These are phyloP conservation scores for Grosmannia penicillata DNA, from an alignment of 2,329 filamentous ascomycete species.

Conservation along the genomic window DNA sequence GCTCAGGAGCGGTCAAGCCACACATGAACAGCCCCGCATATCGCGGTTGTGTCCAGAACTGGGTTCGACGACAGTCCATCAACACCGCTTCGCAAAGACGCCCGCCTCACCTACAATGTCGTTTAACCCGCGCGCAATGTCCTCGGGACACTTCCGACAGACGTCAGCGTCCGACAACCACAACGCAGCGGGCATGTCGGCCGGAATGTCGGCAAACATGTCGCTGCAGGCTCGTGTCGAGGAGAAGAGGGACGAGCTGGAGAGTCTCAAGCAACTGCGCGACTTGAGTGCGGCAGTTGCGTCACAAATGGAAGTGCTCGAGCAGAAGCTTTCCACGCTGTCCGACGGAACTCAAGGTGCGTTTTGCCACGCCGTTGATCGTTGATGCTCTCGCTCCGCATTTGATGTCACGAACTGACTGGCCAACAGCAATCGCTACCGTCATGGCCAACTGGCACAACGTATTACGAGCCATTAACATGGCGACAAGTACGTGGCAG, in stretches of 20 bases:
- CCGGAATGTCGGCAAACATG: slow-evolving; percentile 32
- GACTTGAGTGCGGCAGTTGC: slow-evolving; percentile 67
- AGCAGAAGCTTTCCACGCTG: slow-evolving; percentile 62
- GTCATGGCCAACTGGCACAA: slow-evolving; percentile 82
- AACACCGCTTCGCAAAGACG: not conserved
- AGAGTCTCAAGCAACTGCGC: slow-evolving; percentile 62
- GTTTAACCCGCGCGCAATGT: slow-evolving; percentile 17
- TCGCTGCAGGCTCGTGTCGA: slow-evolving; percentile 66
- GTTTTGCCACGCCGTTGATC: not conserved
- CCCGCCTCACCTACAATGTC: slow-evolving; percentile 6
- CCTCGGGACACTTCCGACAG: slow-evolving; percentile 55
- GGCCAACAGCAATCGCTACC: slow-evolving; percentile 54
- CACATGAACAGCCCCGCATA: slow-evolving; percentile 2
- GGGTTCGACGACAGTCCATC: too few relatives aligned
- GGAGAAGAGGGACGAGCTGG: slow-evolving; percentile 74
- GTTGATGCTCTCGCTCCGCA: too few relatives aligned
- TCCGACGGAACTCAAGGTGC: slow-evolving; percentile 70
- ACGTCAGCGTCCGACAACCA: slow-evolving; percentile 32
- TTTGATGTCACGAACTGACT: slow-evolving; percentile 4
- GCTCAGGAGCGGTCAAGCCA: slow-evolving; percentile 6
- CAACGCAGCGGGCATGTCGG: slow-evolving; percentile 17
- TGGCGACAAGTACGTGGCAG: slow-evolving; percentile 57
- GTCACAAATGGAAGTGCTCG: slow-evolving; percentile 67
- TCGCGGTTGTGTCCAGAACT: too few relatives aligned
- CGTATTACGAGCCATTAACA: slow-evolving; percentile 69